phyloP scores from a whole-genome alignment of 2,329 filamentous ascomycete genomes.

The Fusarium goolgardi region DNA sequence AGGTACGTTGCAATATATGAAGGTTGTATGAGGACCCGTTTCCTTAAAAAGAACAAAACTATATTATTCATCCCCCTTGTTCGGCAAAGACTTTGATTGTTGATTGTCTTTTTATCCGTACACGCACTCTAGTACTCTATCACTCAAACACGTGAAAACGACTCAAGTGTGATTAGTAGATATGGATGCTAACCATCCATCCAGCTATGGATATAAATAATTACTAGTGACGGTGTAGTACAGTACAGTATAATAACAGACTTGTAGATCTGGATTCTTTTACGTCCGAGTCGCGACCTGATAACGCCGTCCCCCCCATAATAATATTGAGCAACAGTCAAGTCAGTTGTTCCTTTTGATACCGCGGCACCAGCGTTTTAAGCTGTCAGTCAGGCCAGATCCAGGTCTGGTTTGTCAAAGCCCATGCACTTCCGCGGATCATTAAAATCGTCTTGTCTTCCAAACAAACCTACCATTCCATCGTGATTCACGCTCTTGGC shows the following conservation, averaged over 20 bases:
- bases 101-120: slow-evolving; percentile 19
- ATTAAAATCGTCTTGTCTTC: slow-evolving; percentile 14
- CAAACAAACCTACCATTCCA: slow-evolving; percentile 14
- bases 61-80: slow-evolving; percentile 22
- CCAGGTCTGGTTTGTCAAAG: slow-evolving; percentile 13
- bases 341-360: slow-evolving; percentile 23
- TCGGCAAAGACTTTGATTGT: background rate
- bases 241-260: slow-evolving; percentile 9
- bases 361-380: slow-evolving; percentile 15
- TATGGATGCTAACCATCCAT: background rate
- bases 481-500: slow-evolving; percentile 37
- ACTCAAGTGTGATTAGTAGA: background rate
- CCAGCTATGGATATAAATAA: background rate
- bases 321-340: slow-evolving; percentile 6
- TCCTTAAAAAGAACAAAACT: slow-evolving; percentile 40
- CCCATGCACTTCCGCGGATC: slow-evolving; percentile 25
- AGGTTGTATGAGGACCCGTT: slow-evolving; percentile 39
- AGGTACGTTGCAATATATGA: slow-evolving; percentile 9
- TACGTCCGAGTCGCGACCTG: slow-evolving; percentile 23
- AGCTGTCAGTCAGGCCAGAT: slow-evolving; percentile 17
- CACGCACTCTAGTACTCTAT: slow-evolving; percentile 21
- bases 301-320: slow-evolving; percentile 9
- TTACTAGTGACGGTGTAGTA: background rate
- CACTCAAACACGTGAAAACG: slow-evolving; percentile 11
- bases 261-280: background rate